A percentile compares a stretch with the other conserved stretches of the same genome.
Conservation (phyloP, 176 grass and related monocot species). For the Cocos nucifera region DNA sequence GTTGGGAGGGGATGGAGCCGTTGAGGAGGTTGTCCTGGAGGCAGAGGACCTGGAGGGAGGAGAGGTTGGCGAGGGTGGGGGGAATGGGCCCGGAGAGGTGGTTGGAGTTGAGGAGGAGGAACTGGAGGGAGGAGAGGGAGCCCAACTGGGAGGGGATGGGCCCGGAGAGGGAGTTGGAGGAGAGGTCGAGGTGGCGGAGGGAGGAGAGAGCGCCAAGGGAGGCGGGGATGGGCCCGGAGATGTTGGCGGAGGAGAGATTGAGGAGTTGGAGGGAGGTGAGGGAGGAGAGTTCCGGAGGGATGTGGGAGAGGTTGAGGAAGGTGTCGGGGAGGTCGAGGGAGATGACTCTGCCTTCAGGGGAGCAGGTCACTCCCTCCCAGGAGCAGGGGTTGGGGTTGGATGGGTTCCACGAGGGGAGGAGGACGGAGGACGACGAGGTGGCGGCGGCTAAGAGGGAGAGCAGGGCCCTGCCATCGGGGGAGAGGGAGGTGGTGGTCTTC, state of each 20-base stretch:
- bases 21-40: slow-evolving; percentile 93
- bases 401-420: slow-evolving; percentile 78
- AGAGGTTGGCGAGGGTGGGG: slow-evolving; percentile 51
- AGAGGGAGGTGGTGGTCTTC: slow-evolving; percentile 5
- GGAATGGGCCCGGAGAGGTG: slow-evolving; percentile 57
- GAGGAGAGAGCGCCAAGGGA: slow-evolving; percentile 41
- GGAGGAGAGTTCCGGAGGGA: slow-evolving; percentile 48
- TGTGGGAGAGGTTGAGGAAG: slow-evolving; percentile 81
- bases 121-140: slow-evolving; percentile 55
- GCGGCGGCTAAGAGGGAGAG: slow-evolving; percentile 18
- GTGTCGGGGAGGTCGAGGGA: slow-evolving; percentile 77
- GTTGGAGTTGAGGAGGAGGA: slow-evolving; percentile 88
- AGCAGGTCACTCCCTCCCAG: slow-evolving; percentile 90
- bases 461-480: slow-evolving; percentile 14
- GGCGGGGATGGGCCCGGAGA: slow-evolving; percentile 50
- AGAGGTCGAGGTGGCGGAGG: slow-evolving; percentile 82
- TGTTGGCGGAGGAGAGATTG: slow-evolving; percentile 87
- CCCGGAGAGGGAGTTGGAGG: slow-evolving; percentile 68
- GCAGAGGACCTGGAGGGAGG: slow-evolving; percentile 78
- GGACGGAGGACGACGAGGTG: slow-evolving; percentile 16
- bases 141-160: slow-evolving; percentile 46
- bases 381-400: slow-evolving; percentile 51
- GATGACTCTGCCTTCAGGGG: slow-evolving; percentile 69
- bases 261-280: slow-evolving; percentile 79
- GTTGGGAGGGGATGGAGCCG: slow-evolving; percentile 62